These are phyloP conservation scores for Colletotrichum eleusines DNA, from an alignment of 2,329 filamentous ascomycete species.

Conservation along the genomic window DNA sequence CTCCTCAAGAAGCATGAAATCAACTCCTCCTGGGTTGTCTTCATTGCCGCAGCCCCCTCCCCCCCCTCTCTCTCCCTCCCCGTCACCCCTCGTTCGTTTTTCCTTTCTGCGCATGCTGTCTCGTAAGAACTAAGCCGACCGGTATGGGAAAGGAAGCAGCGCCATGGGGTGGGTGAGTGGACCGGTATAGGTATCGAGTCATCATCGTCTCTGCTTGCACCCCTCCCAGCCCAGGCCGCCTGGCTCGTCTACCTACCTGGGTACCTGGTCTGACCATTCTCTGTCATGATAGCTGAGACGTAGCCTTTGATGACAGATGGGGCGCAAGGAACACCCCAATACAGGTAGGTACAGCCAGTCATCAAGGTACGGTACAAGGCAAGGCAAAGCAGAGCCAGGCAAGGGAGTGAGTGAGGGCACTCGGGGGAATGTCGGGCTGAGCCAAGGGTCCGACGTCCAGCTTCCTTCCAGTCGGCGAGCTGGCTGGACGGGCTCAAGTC, in stretches of 20 bases:
- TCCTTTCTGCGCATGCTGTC: background rate
- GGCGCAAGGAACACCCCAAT: background rate
- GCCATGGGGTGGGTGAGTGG: background rate
- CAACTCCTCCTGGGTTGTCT: background rate
- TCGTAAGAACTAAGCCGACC: background rate
- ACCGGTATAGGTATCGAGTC: background rate
- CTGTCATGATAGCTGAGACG: background rate
- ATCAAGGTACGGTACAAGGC: background rate
- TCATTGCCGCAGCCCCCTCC: background rate
- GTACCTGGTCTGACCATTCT: conserved; percentile 4
- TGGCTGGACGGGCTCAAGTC: background rate
- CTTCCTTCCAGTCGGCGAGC: background rate
- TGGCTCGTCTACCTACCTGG: background rate
- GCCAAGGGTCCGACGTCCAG: conserved; percentile 7
- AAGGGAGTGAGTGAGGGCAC: background rate
- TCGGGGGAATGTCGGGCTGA: background rate
- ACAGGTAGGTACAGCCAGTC: background rate
- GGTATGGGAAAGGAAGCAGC: background rate
- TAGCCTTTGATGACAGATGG: background rate
- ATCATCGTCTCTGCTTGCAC: background rate
- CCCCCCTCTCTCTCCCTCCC: no score
- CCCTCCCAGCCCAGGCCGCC: conserved; percentile 14
- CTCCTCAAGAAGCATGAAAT: background rate
- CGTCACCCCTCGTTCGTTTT: background rate
- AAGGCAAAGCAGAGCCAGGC: background rate